Conservation (phyloP, 345 rosid species). For the Streptanthus diversifolius region DNA sequence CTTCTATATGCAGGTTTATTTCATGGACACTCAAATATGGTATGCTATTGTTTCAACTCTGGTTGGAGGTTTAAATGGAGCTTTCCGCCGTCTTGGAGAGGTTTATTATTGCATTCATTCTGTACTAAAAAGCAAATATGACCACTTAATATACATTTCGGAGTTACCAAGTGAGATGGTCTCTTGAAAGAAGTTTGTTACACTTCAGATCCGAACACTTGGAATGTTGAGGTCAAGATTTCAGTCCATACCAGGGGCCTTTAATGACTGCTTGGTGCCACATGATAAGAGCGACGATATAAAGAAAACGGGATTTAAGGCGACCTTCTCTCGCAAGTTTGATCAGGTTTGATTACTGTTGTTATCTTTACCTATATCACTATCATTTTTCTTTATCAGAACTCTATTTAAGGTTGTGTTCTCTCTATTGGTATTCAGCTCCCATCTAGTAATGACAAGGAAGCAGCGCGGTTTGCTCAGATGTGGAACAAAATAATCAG, state of each 20-base stretch:
- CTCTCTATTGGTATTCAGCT: slow-evolving; percentile 36
- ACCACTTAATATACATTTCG: not conserved
- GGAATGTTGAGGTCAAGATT: slow-evolving; percentile 58
- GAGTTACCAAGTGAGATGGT: slow-evolving; percentile 20
- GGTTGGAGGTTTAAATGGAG: slow-evolving; percentile 56
- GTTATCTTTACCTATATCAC: slow-evolving; percentile 6
- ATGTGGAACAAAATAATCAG: slow-evolving; percentile 59
- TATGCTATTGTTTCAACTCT: slow-evolving; percentile 55
- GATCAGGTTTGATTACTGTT: slow-evolving; percentile 36
- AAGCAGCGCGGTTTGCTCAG: slow-evolving; percentile 57
- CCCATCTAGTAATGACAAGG: slow-evolving; percentile 42
- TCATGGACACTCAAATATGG: slow-evolving; percentile 65
- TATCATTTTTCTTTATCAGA: not conserved
- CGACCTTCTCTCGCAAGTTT: slow-evolving; percentile 41
- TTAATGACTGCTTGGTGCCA: slow-evolving; percentile 48
- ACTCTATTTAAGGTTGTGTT: slow-evolving; percentile 7
- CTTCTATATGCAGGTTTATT: slow-evolving; percentile 44
- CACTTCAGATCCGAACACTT: slow-evolving; percentile 50
- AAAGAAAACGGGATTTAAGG: slow-evolving; percentile 44
- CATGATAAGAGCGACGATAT: slow-evolving; percentile 37
- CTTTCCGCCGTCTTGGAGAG: slow-evolving; percentile 63
- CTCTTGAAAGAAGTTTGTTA: slow-evolving; percentile 17
- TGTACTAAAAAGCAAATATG: not conserved
- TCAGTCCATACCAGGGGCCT: slow-evolving; percentile 52
- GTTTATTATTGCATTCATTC: slow-evolving; percentile 21